Conservation (phyloP, 2,329 filamentous ascomycete genomes). For the Clathrospora elynae region DNA sequence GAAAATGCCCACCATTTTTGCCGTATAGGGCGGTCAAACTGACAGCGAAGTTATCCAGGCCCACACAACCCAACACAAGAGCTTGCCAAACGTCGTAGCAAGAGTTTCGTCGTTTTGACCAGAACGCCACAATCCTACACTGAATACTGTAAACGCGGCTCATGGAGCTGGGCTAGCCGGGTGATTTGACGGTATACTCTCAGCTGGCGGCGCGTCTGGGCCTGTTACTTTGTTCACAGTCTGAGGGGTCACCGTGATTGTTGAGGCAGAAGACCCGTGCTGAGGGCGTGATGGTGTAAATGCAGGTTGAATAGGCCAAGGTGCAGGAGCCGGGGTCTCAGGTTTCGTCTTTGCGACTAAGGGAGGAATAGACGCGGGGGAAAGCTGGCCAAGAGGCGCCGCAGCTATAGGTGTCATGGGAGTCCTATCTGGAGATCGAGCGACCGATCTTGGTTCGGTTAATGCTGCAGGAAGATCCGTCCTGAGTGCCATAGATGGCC, state of each 20-base stretch:
- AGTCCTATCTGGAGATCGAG: constrained; percentile 14
- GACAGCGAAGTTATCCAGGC: too few species aligned
- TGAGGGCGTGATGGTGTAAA: constrained; percentile 6
- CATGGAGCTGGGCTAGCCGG: constrained; percentile 2
- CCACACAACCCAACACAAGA: too few species aligned
- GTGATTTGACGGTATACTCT: not conserved
- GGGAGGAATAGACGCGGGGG: constrained; percentile 1
- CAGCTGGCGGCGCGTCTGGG: not conserved
- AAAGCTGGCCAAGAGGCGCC: constrained; percentile 1
- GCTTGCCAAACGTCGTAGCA: too few species aligned
- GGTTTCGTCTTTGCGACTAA: not conserved
- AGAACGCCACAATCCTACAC: too few species aligned
- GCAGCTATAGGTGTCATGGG: constrained; percentile 4
- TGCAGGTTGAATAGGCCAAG: not conserved
- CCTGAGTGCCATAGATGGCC: constrained; percentile 5
- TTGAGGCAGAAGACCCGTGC: constrained; percentile 12
- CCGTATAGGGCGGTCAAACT: not conserved
- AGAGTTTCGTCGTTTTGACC: too few species aligned
- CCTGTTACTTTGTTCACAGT: not conserved
- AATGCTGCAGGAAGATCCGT: constrained; percentile 19
- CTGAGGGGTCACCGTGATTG: constrained; percentile 14
- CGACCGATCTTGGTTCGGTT: constrained; percentile 17
- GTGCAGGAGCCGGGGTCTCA: not conserved
- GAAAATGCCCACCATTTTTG: not conserved
- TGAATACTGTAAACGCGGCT: not conserved